Conservation (phyloP, 192 early-diverging fungal species). For the Coemansia sp. region DNA sequence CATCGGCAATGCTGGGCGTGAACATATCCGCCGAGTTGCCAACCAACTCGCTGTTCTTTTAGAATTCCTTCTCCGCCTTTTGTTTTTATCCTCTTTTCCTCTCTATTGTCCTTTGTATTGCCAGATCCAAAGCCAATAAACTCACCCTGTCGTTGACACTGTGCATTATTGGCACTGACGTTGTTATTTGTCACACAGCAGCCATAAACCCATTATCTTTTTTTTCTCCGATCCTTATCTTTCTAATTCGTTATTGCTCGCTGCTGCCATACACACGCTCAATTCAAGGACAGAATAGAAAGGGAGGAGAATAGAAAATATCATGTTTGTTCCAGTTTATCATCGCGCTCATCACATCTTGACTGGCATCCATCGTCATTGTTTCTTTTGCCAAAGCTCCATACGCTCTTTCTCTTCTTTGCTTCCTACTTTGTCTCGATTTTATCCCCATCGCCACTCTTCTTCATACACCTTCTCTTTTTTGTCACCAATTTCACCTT, state of each 20-base stretch:
- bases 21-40: constrained; percentile 35
- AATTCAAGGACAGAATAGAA: not conserved
- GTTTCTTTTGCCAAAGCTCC: not conserved
- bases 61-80: not conserved
- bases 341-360: too few species aligned
- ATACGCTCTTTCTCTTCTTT: not conserved
- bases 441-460: constrained; percentile 10
- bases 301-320: not conserved
- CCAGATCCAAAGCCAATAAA: not conserved
- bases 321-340: too few species aligned
- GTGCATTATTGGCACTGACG: too few species aligned
- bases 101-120: not conserved
- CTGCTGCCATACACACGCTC: too few species aligned
- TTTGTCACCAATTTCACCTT: not conserved
- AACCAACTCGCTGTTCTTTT: constrained; percentile 33
- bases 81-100: not conserved
- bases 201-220: too few species aligned
- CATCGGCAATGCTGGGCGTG: constrained; percentile 40
- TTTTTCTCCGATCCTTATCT: too few species aligned
- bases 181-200: too few species aligned
- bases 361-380: too few species aligned
- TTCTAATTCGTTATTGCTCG: too few species aligned
- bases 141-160: too few species aligned
- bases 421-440: not conserved
- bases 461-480: constrained; percentile 2